Evolutionary conservation across 1,284 basidiomycete genomes (phyloP), one percentile per base, ranked within the genome.

Genomic region (Tilletia indica): DNA sequence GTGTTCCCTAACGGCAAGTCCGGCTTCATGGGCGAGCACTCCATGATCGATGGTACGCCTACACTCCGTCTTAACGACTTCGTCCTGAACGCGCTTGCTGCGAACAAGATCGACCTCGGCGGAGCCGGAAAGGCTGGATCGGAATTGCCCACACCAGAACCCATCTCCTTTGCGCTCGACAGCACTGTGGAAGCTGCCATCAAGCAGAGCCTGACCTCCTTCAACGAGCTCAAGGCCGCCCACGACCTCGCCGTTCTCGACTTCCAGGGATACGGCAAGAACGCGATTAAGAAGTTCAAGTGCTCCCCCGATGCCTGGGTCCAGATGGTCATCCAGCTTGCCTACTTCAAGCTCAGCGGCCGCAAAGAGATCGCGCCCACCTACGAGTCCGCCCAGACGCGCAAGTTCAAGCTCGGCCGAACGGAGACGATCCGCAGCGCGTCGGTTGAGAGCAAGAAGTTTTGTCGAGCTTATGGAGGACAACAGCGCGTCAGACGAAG

Each of bases 61-160:
- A 98, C 96, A 0, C 87, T 97, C 45, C 91, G 96, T 70, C 86
- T 98, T 87, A 98, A 97, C 87, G 96, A 99, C 85, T 99, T 95
- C 85, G 87, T 94, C 70, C 86, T 98, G 58, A 92, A 90, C 16
- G 89, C 91, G 0, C 87, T 98, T 63, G 90, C 90, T 5, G 87
- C 89, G n/a, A 89, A 89, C 79, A 94, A 93, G 85, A 88, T 92
- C 75, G 90, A 94, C 75, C 85, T 88, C 42, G 77, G 86, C 19
- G 64, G 76, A 8, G 85, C 86, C 67, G 70, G 71, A n/a, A 87
- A 87, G 8, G 21, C 1, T 86, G 86, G 38, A 80, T 86, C 49
- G 31, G 82, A 86, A 34, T 87, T 93, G 14, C 88, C 89, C n/a
- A 78, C 74, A 0, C 91, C 92, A 3, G 86, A 86, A 47, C 91